Conservation (phyloP, 2,329 filamentous ascomycete species). For the Malbranchea cinnamomea region DNA sequence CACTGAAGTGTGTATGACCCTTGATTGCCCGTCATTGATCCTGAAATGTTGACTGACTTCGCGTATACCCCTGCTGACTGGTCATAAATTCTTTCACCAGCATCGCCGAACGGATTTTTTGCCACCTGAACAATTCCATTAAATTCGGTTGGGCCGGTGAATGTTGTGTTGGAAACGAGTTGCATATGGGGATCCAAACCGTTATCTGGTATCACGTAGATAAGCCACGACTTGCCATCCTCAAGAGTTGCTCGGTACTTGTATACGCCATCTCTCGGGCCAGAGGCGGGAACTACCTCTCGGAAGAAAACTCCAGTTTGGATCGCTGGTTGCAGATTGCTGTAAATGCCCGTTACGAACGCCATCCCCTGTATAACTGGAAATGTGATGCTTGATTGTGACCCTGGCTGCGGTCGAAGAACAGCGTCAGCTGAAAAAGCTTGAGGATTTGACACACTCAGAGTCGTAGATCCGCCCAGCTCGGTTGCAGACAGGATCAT, state of each 20-base stretch:
- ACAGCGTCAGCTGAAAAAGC: conserved; percentile 53
- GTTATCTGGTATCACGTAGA: conserved; percentile 54
- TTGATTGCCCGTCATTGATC: conserved; percentile 35
- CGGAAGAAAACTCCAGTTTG: conserved; percentile 62
- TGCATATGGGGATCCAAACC: conserved; percentile 51
- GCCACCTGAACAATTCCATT: conserved; percentile 68
- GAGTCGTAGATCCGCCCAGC: conserved; percentile 44
- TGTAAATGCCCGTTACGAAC: conserved; percentile 67
- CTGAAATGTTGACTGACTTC: conserved; percentile 47
- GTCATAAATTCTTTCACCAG: conserved; percentile 58
- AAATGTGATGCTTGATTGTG: conserved; percentile 52
- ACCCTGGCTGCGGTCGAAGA: conserved; percentile 40
- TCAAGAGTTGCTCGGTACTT: conserved; percentile 65
- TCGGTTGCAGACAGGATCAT: conserved; percentile 66
- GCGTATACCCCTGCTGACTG: conserved; percentile 62
- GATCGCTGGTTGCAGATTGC: conserved; percentile 53
- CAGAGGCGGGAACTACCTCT: conserved; percentile 40
- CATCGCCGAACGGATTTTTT: conserved; percentile 49
- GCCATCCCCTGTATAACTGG: conserved; percentile 82
- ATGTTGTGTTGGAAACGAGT: conserved; percentile 48
- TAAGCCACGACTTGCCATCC: conserved; percentile 60
- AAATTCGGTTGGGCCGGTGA: conserved; percentile 53
- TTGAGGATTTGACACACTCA: conserved; percentile 38
- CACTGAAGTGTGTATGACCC: conserved; percentile 65
- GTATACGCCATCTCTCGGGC: conserved; percentile 47